Evolutionary conservation across 805 yeast genomes (phyloP), one percentile per base, ranked within the genome.

Genomic region (Priceomyces fermenticarens): DNA sequence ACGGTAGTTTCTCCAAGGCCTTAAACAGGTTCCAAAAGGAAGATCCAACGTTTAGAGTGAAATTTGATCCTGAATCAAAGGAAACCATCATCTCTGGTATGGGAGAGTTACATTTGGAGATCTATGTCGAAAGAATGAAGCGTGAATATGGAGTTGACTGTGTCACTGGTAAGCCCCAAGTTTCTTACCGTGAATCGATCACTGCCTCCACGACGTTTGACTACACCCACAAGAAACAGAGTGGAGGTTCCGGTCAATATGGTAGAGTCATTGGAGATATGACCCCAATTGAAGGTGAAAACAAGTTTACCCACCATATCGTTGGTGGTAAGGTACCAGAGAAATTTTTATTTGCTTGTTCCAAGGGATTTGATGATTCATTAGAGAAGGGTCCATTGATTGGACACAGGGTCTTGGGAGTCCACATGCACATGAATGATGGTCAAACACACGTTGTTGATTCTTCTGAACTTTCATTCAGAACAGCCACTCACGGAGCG

Each of bases 201-300:
- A 71, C 85, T 29, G 62, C 76, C 2, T 71, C 86, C 32, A 76
- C 91, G 25, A 73, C 80, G 10, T 91, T 93, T 58, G 98, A 93
- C 63, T 88, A 84, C 70, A 85, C 96, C 23, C 98, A 91, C 75
- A 93, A 93, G 78, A 91, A 89, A 63, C 99, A 93, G 73, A 79
- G 91, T 59, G 99, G 99, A 67, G 99, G 99, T 79, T 95, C 98
- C 51, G 99, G 99, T 70, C 99, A 93, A 75, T 93, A 82, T 62
- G 99, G 96, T 67, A 83, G 90, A 72, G 97, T 91, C 58, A 85
- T 89, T 65, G 98, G 99, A 62, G 77, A 73, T 42, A 63, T 90
- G 68, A 66, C 73, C 5, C 81, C 89, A 40, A 60, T 78, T 36
- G 85, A 77, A 38, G 81, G 79, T 36, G 80, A 77, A 43, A 90